A percentile compares a stretch with the other conserved stretches of the same genome.
These are phyloP conservation scores for Aspergillus fumigatus DNA, from an alignment of 2,329 filamentous ascomycete genomes.

Conservation along the genomic window DNA sequence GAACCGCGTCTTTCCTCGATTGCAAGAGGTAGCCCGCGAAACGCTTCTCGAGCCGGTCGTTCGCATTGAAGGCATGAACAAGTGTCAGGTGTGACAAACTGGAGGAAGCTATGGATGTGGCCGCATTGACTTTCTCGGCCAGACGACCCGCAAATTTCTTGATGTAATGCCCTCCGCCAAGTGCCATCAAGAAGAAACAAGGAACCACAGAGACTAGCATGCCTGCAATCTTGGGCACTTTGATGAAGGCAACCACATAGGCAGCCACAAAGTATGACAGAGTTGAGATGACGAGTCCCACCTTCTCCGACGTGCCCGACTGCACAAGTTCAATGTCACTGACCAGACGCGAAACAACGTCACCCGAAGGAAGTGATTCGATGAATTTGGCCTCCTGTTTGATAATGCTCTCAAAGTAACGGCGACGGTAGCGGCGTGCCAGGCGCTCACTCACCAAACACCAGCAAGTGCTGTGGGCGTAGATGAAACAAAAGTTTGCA, in stretches of 20 bases:
- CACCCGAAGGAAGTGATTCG: slow-evolving; percentile 57
- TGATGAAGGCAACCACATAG: slow-evolving; percentile 63
- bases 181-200: slow-evolving; percentile 56
- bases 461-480: slow-evolving; percentile 61
- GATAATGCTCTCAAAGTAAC: slow-evolving; percentile 56
- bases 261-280: slow-evolving; percentile 63
- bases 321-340: slow-evolving; percentile 63
- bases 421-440: slow-evolving; percentile 57
- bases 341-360: slow-evolving; percentile 59
- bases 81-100: slow-evolving; percentile 56
- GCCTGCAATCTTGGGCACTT: slow-evolving; percentile 57
- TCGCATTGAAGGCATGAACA: slow-evolving; percentile 61
- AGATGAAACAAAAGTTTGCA: slow-evolving; percentile 60
- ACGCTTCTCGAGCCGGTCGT: slow-evolving; percentile 53
- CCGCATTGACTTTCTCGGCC: slow-evolving; percentile 50
- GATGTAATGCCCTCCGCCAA: slow-evolving; percentile 51
- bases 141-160: slow-evolving; percentile 47
- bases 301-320: slow-evolving; percentile 65
- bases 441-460: slow-evolving; percentile 60
- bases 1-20: slow-evolving; percentile 50
- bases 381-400: slow-evolving; percentile 62
- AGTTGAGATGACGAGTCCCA: slow-evolving; percentile 59
- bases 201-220: slow-evolving; percentile 62
- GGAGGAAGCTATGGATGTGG: slow-evolving; percentile 60
- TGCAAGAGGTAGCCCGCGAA: slow-evolving; percentile 50